A percentile compares a stretch with the other conserved stretches of the same genome.
Evolutionary conservation across 1,284 basidiomycete genomes (phyloP).

Genomic region (Pseudozyma tsukubaensis): DNA sequence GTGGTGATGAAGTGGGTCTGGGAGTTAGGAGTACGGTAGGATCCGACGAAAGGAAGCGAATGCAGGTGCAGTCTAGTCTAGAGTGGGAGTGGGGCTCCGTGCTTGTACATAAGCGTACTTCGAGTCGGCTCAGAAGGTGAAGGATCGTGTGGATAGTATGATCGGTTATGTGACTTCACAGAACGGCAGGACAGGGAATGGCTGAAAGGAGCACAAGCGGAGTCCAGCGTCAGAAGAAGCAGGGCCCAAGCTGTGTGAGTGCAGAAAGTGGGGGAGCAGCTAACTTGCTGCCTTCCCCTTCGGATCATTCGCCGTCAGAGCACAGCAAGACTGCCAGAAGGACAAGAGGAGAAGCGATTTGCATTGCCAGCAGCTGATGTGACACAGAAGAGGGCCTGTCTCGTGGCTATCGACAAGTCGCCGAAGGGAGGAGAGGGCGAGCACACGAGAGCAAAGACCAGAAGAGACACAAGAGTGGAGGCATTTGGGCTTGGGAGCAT

Average conservation of each 20-base stretch:
- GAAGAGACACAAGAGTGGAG: slow-evolving; percentile 4
- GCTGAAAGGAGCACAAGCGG: neutral
- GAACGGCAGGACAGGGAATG: neutral
- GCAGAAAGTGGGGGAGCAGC: no score
- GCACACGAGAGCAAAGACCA: neutral
- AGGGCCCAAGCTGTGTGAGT: no score
- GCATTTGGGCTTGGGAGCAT: neutral
- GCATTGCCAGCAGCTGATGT: slow-evolving; percentile 5
- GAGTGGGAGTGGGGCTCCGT: slow-evolving; percentile 25
- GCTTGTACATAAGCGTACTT: slow-evolving; percentile 23
- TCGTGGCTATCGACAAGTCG: no score
- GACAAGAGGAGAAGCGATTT: neutral
- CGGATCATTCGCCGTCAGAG: neutral
- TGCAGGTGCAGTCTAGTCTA: slow-evolving; percentile 3
- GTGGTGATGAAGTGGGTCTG: neutral
- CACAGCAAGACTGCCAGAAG: neutral
- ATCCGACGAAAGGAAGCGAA: neutral
- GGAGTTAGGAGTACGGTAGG: neutral
- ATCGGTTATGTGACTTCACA: neutral
- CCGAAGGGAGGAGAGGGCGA: no score
- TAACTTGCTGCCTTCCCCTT: no score
- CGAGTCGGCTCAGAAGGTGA: slow-evolving; percentile 6
- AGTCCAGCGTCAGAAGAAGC: neutral
- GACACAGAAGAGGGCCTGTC: no score
- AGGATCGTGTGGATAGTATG: neutral